Percentiles rank a stretch among this genome's conserved stretches.
phyloP scores from a whole-genome alignment of 2,329 filamentous ascomycete genomes.

The Clonostachys byssicola region DNA sequence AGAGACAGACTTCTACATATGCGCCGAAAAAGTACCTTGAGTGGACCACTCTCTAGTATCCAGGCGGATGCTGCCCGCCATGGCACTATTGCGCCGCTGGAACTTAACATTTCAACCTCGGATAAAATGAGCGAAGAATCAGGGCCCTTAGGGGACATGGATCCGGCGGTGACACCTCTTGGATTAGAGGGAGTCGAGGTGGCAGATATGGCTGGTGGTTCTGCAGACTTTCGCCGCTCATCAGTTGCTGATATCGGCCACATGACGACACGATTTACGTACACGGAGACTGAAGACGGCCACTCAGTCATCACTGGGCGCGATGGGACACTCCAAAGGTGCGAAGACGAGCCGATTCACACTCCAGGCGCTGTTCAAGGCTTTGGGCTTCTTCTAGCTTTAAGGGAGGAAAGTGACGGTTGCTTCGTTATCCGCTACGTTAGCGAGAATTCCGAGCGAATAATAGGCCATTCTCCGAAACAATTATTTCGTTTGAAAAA shows the following conservation, averaged over 20 bases:
- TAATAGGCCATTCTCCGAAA: slow-evolving; percentile 74
- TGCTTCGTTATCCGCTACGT: slow-evolving; percentile 67
- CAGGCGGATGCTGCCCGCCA: slow-evolving; percentile 37
- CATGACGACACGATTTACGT: slow-evolving; percentile 72
- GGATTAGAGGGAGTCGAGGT: background rate
- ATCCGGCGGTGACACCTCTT: background rate
- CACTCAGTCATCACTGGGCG: slow-evolving; percentile 81
- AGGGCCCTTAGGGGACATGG: slow-evolving; percentile 4
- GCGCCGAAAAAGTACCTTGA: slow-evolving; percentile 25
- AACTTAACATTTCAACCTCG: slow-evolving; percentile 22
- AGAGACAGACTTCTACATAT: slow-evolving; percentile 10
- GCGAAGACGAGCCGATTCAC: slow-evolving; percentile 89
- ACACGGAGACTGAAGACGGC: slow-evolving; percentile 70
- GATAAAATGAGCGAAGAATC: slow-evolving; percentile 24
- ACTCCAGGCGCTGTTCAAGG: slow-evolving; percentile 78
- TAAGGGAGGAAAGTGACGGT: slow-evolving; percentile 67
- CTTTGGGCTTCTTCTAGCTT: slow-evolving; percentile 73
- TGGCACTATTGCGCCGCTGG: slow-evolving; percentile 23
- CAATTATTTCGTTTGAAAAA: slow-evolving; percentile 70
- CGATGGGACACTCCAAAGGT: slow-evolving; percentile 69
- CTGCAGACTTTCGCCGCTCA: slow-evolving; percentile 10
- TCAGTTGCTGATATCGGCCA: slow-evolving; percentile 35
- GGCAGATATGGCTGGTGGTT: slow-evolving; percentile 6
- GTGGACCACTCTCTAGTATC: slow-evolving; percentile 37
- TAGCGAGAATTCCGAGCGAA: slow-evolving; percentile 73